Evolutionary conservation across 2,329 filamentous ascomycete species (phyloP), one percentile per base, ranked within the genome.

Genomic region (Aureobasidium sp.): DNA sequence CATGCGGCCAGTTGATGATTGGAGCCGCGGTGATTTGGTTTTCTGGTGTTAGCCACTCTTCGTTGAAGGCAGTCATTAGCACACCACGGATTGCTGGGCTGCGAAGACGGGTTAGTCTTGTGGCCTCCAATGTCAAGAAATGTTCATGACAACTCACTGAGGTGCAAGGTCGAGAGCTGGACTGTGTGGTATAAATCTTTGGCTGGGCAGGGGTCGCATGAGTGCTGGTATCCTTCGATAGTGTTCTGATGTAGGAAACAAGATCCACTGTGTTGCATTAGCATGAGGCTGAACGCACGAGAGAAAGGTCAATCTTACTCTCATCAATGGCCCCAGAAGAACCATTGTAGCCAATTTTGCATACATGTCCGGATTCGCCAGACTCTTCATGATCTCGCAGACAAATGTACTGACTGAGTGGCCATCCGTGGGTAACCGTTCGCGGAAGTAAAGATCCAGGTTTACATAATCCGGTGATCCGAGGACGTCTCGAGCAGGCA

Each of bases 111-210:
- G 10, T n/a, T 32, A 37, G 34, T n/a, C 26, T 36, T 12, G 9
- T 29, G 26, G 8, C n/a, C 29, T 7, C n/a, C 12, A 15, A 39
- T 9, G 9, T 17, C 1, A 24, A 32, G 0, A 29, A 2, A 8
- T 26, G 5, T 47, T 6, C 10, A 13, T 8, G 0, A 7, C 2
- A 32, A 41, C 60, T 24, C 50, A 62, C 60, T 62, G 60, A 43
- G 60, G 60, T 34, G 50, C 43, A 12, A 62, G 32, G 39, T 62
- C 60, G 7, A 62, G 34, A 27, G 60, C 60, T 15, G 60, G 60
- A 7, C 50, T 56, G 36, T 62, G 60, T n/a, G 60, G 60, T n/a
- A 62, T 44, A 6, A 62, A 55, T 44, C 60, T 44, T 27, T 62
- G 60, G n/a, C 43, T 50, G 24, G 50, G 50, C 20, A 62, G 12